Base-by-base conservation (phyloP, 805 yeast species). In the Yarrowia yakushimensis region DNA sequence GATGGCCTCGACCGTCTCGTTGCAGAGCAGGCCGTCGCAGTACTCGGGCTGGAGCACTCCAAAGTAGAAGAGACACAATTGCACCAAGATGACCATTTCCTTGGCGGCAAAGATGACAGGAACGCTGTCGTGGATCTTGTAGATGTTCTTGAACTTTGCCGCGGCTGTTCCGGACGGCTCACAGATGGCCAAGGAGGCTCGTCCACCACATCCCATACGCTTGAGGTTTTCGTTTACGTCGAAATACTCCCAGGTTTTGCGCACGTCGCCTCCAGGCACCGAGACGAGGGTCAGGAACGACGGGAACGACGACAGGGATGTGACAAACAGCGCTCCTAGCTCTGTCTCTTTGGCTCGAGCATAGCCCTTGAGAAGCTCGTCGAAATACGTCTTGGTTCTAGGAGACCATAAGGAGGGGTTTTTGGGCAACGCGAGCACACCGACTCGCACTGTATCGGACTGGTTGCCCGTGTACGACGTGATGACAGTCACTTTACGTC, bases 21-120 rank as follows among this genome's bases (percentile, higher is more conserved):
- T 82, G 72, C 98, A 93, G 2, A 91, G 75, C 15, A 93, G 75
- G 0, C 99, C 98, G 74, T 94, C 97, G 63, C 89, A 88, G 66
- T 81, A 84, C 31, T 75, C 75, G 0, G 89, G 85, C 57, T 85
- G 86, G 13, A 90, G 77, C 42, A 90, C 73, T 63, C 85, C 88
- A 73, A 88, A 92, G 72, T 91, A 92, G 68, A 83, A 87, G 23
- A 93, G 78, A 41, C 88, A 82, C 0, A 85, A 84, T 73, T 93
- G 99, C 1, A 89, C 77, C 25, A 90, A 71, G 41, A 85, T 82
- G 3, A 91, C 86, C 46, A 94, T 73, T 70, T 90, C 97, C 30
- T 82, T 74, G 1, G 86, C 88, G 0, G 96, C 90, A 72, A 84
- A 86, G 10, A 76, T 73, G 3, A 86, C 74, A 0, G 88, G 84